Base-by-base conservation (phyloP, 176 grass and related monocot genomes). In the Eremochloa ophiuroides region DNA sequence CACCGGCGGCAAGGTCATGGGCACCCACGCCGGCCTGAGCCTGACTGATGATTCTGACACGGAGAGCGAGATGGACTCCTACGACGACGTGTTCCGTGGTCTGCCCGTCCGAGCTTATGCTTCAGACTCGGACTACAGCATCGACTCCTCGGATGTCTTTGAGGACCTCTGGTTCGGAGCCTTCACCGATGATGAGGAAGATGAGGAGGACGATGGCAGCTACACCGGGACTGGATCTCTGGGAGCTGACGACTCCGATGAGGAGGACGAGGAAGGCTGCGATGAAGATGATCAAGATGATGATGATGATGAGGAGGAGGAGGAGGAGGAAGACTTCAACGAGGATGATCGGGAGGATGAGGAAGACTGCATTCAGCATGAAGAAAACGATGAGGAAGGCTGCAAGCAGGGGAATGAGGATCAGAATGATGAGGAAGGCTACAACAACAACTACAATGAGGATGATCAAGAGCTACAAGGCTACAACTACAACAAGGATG, bases 111-210 rank as follows among this genome's bases (percentile, higher is more conserved):
- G 13, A 76, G 55, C 41, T 25, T 69, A 62, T n/a, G 72, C 53
- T 76, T 87, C 64, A 48, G 71, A 81, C 39, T 82, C 64, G 0
- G 71, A 75, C 6, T 78, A 76, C 18, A 41, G 30, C 18, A 40
- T 9, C 23, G 23, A 29, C 85, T 70, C 51, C 9, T 82, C 53
- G 5, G 51, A 77, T 31, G 64, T 35, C 0, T 82, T 69, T 12
- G 38, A 81, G 22, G 4, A 39, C 39, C 40, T 73, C 55, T n/a
- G 28, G 10, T 34, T 47, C 3, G 69, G 69, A 18, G 27, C 22
- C 0, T 46, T 27, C 28, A 26, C 69, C 0, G 69, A 74, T 0
- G 84, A 83, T n/a, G n/a, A n/a, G 39, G 74, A 69, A 20, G 41
- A 33, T 16, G 60, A 74, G 22, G 62, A 35, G 1, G 82, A 62